Base-by-base conservation (phyloP, 1,139 yeast genomes). In the Scheffersomyces lignicola region DNA sequence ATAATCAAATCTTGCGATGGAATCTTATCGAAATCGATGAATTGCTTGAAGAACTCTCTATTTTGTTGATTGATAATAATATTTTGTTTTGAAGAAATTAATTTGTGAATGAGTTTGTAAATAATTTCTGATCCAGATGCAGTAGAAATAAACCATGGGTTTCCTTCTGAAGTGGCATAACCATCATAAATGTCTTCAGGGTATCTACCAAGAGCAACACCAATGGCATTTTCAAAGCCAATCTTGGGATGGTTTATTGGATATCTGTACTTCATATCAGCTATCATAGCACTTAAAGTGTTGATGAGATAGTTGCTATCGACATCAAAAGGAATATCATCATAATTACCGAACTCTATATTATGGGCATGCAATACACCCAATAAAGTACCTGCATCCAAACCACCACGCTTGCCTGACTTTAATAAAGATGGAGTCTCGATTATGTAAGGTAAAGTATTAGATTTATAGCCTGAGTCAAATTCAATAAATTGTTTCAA, bases 111-210 rank as follows among this genome's bases (percentile, higher is more conserved):
- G 33, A 51, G 49, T 37, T 56, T 70, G 57, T 56, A 75, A 24
- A 82, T 49, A 7, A 76, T 52, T 48, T 83, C 88, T 1, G 95
- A 75, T 1, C 92, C 90, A 3, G 92, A 70, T 0, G 92, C 79
- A 0, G 97, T 90, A 15, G 94, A 73, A 40, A 92, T 74, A 54
- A 90, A 90, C 98, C 97, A 92, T 2, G 98, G 97, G 52, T 92
- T 92, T 2, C 97, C 97, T 47, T 80, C 83, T 11, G 83, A 70
- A 0, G 74, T 67, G 0, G 80, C 82, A 41, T 73, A 66, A 0
- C 97, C 97, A 58, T 90, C 85, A 57, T 92, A 92, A 9, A 84
- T 60, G 60, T 92, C 98, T 52, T 90, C 97, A 0, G 97, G 96
- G 52, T 92, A 92, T 51, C 98, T 69, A 2, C 98, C 98, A 33